A percentile compares a stretch with the other conserved stretches of the same genome.
Evolutionary conservation across 139 green algal species (phyloP).

Genomic region (Volvox reticuliferus): DNA sequence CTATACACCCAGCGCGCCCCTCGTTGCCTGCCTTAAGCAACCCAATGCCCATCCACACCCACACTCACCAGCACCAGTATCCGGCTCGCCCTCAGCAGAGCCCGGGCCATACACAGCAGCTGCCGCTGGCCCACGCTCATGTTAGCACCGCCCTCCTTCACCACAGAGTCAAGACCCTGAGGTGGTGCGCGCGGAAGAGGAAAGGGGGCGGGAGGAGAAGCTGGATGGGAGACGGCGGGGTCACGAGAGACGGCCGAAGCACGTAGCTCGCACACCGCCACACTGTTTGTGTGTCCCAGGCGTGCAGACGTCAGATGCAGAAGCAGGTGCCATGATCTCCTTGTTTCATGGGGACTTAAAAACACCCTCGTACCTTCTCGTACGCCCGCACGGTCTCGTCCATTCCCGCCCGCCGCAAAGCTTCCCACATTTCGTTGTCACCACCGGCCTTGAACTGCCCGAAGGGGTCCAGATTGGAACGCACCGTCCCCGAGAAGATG

Average conservation of each 20-base stretch:
- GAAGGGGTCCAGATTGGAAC: constrained; percentile 96
- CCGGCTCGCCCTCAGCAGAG: constrained; percentile 76
- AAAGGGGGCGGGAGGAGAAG: background rate
- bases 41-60: too few relatives aligned
- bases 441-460: constrained; percentile 47
- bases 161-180: constrained; percentile 78
- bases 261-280: too few relatives aligned
- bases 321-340: background rate
- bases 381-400: constrained; percentile 53
- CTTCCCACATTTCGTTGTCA: constrained; percentile 81
- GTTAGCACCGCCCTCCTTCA: constrained; percentile 87
- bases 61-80: constrained; percentile 50
- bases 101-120: constrained; percentile 87
- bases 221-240: background rate
- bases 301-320: too few relatives aligned
- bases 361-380: constrained; percentile 20
- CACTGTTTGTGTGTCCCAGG: too few relatives aligned
- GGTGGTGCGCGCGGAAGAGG: too few relatives aligned
- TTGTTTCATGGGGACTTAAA: background rate
- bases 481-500: constrained; percentile 93
- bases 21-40: too few relatives aligned
- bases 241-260: background rate
- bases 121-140: constrained; percentile 86
- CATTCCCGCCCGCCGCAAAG: constrained; percentile 63
- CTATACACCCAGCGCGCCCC: too few relatives aligned